These are phyloP conservation scores for Saccharomycopsis lassenensis DNA, from an alignment of 805 yeast genomes.

Conservation along the genomic window DNA sequence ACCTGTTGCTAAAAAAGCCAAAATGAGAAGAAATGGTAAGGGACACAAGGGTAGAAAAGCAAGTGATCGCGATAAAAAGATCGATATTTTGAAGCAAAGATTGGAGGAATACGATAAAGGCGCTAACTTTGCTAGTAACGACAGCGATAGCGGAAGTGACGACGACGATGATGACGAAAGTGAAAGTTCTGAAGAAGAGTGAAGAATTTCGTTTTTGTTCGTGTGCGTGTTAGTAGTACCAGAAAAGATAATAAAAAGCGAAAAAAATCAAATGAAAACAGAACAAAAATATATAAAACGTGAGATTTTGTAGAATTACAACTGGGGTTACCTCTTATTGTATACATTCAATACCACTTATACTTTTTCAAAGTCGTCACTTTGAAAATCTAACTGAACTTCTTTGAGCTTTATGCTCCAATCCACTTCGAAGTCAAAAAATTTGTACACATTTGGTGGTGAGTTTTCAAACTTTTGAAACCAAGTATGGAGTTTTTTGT, in stretches of 20 bases:
- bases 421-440: slow-evolving; percentile 71
- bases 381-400: slow-evolving; percentile 43
- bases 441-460: slow-evolving; percentile 45
- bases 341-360: slow-evolving; percentile 13
- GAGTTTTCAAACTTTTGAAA: slow-evolving; percentile 58
- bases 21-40: slow-evolving; percentile 20
- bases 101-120: slow-evolving; percentile 55
- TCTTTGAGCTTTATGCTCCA: slow-evolving; percentile 31
- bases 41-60: slow-evolving; percentile 18
- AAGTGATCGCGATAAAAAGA: slow-evolving; percentile 33
- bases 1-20: slow-evolving; percentile 25
- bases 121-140: slow-evolving; percentile 27
- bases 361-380: slow-evolving; percentile 40
- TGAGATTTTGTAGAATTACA: not conserved
- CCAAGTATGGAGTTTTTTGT: slow-evolving; percentile 66
- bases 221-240: not conserved
- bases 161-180: slow-evolving; percentile 46
- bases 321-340: not conserved
- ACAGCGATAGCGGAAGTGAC: slow-evolving; percentile 28
- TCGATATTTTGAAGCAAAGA: slow-evolving; percentile 62
- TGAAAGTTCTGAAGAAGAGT: slow-evolving; percentile 67
- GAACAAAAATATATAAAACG: slow-evolving; percentile 10
- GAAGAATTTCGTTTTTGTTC: slow-evolving; percentile 15
- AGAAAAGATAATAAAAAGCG: slow-evolving; percentile 1
- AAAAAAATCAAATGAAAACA: slow-evolving; percentile 15